phyloP scores from a whole-genome alignment of 306 rosid genomes.

The Cucurbita pepo region DNA sequence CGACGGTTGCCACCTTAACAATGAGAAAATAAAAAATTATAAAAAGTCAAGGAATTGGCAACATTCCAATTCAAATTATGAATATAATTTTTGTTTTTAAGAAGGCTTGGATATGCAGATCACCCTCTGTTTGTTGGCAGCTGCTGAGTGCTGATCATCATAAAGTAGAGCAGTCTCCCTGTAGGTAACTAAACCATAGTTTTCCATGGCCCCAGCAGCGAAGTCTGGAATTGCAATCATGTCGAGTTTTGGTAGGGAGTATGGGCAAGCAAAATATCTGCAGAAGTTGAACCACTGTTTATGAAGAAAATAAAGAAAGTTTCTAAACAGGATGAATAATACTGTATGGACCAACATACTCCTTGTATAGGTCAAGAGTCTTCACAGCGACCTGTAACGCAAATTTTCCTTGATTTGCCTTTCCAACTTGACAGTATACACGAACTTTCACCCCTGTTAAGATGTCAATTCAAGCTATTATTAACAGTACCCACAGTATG shows the following conservation, averaged over 20 bases:
- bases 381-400: constrained; percentile 70
- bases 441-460: constrained; percentile 75
- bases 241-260: constrained; percentile 79
- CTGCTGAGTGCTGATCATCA: constrained; percentile 82
- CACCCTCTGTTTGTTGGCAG: constrained; percentile 85
- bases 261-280: constrained; percentile 84
- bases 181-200: constrained; percentile 87
- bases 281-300: constrained; percentile 15
- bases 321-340: not conserved
- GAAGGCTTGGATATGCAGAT: constrained; percentile 9
- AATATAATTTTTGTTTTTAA: not conserved
- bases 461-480: constrained; percentile 12
- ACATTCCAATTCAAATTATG: not conserved
- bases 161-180: constrained; percentile 88
- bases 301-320: not conserved
- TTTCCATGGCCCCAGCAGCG: constrained; percentile 98
- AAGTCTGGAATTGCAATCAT: constrained; percentile 96
- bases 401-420: constrained; percentile 73
- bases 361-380: constrained; percentile 59
- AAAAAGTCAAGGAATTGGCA: not conserved
- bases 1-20: constrained; percentile 68
- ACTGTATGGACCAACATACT: constrained; percentile 27
- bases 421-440: constrained; percentile 82
- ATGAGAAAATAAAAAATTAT: constrained; percentile 6
- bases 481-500: not conserved